Base-by-base conservation (phyloP, 768 basidiomycete genomes). In the Leccinum pellstonianum region DNA sequence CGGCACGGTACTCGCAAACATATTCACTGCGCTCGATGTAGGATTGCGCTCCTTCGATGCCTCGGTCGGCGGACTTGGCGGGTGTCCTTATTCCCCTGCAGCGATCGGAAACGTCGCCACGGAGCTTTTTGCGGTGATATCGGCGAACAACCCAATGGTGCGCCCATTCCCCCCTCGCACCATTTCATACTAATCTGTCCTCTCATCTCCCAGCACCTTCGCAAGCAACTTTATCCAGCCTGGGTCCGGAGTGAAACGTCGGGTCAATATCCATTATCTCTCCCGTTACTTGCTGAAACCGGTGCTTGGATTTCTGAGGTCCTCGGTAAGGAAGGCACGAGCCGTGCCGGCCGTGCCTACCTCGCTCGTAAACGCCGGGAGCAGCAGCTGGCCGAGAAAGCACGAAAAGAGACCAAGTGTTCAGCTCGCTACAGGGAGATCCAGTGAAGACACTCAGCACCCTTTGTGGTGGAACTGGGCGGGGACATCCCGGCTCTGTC, bases 11-110 rank as follows among this genome's bases (percentile, higher is more conserved):
- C 82, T 92, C 11, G 84, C 87, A 15, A 93, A 93, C 64, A 85
- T 91, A 14, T 74, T 92, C 48, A 75, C 85, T 5, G 87, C 90
- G 4, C 81, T 93, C 11, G 77, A 82, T 11, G 75, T 86, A 54
- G 95, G 95, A 15, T 76, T 98, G 12, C 82, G 86, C 11, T 91
- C 93, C 3, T 82, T 98, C 49, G 95, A 91, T 68, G 79, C 90
- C 2, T 87, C 90, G 1, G 85, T 97, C 1, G 25, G 25, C 25
- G 25, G 95, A 1, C 85, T 97, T 2, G 95, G 96, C 3, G 94
- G 95, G n/a, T 98, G 96, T 68, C 95, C 95, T 3, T 98, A 93
- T 74, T 94, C 23, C 23, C 23, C 3, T 25, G 23, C 0, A 25
- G 23, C 23, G 23, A 25, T 0, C 23, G 23, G 23, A 25, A 25